Evolutionary conservation across 2,329 filamentous ascomycete genomes (phyloP).

Genomic region (Chaetomium globosum): DNA sequence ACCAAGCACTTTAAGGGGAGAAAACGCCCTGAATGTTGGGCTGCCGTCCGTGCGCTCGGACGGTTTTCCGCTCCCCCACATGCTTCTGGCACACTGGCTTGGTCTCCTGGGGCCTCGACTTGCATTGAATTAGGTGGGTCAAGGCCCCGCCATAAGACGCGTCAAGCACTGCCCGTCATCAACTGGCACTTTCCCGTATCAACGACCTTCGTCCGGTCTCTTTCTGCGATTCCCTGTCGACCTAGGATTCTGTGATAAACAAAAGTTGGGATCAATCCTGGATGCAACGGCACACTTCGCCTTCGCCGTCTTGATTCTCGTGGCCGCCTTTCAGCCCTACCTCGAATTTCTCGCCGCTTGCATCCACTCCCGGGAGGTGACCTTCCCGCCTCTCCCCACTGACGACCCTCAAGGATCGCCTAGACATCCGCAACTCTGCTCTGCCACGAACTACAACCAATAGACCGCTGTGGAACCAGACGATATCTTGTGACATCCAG

Average conservation of each 20-base stretch:
- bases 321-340: neutral
- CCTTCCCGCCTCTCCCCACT: conserved; percentile 8
- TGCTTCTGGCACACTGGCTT: neutral
- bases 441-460: conserved; percentile 13
- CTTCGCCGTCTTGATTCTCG: neutral
- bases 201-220: conserved; percentile 5
- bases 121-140: conserved; percentile 5
- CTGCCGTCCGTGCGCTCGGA: conserved; percentile 11
- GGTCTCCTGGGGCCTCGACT: neutral
- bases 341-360: conserved; percentile 1
- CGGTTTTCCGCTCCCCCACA: conserved; percentile 21
- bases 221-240: neutral
- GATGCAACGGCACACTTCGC: neutral
- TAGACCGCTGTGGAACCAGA: conserved; percentile 6
- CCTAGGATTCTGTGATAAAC: neutral
- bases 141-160: conserved; percentile 16
- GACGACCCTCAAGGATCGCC: neutral
- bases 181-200: conserved; percentile 1
- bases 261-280: neutral
- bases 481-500: neutral
- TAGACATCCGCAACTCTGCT: conserved; percentile 4
- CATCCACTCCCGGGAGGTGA: neutral
- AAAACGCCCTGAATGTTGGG: conserved; percentile 11
- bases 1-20: conserved; percentile 1
- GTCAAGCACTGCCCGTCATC: neutral